phyloP scores from a whole-genome alignment of 495 filamentous ascomycete species.

The Aspergillus nanangensis region DNA sequence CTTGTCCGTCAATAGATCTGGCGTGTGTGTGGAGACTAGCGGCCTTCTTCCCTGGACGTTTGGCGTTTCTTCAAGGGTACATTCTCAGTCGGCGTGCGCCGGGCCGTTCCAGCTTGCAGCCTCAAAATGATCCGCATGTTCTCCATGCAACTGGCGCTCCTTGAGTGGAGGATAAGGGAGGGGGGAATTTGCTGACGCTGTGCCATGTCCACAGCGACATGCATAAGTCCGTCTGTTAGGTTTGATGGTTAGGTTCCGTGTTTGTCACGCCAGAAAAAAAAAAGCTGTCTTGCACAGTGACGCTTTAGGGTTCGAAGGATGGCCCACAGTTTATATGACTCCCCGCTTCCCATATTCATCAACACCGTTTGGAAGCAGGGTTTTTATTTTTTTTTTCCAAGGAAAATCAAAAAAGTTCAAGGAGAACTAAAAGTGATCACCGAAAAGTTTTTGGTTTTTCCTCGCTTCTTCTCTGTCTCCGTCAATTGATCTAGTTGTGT shows the following conservation, averaged over 20 bases:
- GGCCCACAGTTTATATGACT: constrained; percentile 42
- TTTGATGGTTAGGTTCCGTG: constrained; percentile 39
- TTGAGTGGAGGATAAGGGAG: constrained; percentile 36
- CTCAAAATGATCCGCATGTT: constrained; percentile 48
- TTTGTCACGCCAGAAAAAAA: constrained; percentile 31
- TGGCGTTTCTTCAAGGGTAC: constrained; percentile 40
- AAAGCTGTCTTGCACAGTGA: constrained; percentile 19
- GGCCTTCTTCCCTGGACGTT: constrained; percentile 18
- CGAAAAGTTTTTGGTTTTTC: no score
- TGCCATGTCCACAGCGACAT: constrained; percentile 32
- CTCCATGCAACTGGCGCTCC: constrained; percentile 27
- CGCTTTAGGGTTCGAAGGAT: constrained; percentile 25
- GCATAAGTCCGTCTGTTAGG: constrained; percentile 39
- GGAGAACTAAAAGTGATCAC: not conserved
- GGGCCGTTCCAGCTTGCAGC: constrained; percentile 51
- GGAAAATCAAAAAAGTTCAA: constrained; percentile 2
- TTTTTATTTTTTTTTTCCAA: no score
- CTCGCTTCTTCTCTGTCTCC: no score
- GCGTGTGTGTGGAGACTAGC: constrained; percentile 15
- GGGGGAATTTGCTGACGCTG: constrained; percentile 34
- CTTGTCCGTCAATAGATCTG: constrained; percentile 18
- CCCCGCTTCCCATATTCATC: constrained; percentile 36
- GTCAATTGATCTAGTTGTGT: no score
- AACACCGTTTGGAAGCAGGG: constrained; percentile 16
- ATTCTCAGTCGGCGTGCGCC: constrained; percentile 43